Base-by-base conservation (phyloP, 2,329 filamentous ascomycete species). In the Aspergillus spinulosporus region DNA sequence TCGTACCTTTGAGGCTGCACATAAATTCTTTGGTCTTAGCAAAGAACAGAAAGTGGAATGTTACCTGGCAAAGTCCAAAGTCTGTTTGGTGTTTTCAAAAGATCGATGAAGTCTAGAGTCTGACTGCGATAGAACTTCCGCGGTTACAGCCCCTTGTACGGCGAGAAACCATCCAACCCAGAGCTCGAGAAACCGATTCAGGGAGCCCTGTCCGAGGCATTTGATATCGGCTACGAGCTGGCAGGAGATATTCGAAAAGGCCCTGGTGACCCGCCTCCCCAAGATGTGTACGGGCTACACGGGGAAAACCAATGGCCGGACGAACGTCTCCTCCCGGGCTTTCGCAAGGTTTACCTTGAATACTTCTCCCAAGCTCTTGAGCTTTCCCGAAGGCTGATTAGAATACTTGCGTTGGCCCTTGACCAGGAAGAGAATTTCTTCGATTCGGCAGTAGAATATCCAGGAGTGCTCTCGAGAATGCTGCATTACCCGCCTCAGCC, bases 11-110 rank as follows among this genome's bases (percentile, higher is more conserved):
- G 6, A 45, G 6, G 57, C 54, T 3, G 74, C 75, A 0, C 74
- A 71, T 37, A 61, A 64, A 1, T 79, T 80, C 66, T 79, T 79
- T 57, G 64, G 62, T 3, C 65, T 76, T 1, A 64, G 73, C 0
- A 67, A 72, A 3, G 69, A 75, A 32, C 71, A 72, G 58, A 79
- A 79, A 59, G 73, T 78, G 69, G 70, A 75, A 7, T 71, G 73
- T 3, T 76, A 71, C 56, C 76, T 69, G 11, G 66, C 63, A 7
- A 67, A 67, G 3, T 67, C 66, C 0, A 56, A 62, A 40, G 66
- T 66, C 40, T n/a, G 26, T 8, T 28, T 5, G 1, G 6, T 12
- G 11, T 32, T 14, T 5, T 11, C 29, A 2, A 29, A 8, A 8
- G 3, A 15, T 2, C 14, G 1, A 21, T 32, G 14, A 5, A 5